Evolutionary conservation across 306 rosid species (phyloP).

Genomic region (Vigna nakashimae): DNA sequence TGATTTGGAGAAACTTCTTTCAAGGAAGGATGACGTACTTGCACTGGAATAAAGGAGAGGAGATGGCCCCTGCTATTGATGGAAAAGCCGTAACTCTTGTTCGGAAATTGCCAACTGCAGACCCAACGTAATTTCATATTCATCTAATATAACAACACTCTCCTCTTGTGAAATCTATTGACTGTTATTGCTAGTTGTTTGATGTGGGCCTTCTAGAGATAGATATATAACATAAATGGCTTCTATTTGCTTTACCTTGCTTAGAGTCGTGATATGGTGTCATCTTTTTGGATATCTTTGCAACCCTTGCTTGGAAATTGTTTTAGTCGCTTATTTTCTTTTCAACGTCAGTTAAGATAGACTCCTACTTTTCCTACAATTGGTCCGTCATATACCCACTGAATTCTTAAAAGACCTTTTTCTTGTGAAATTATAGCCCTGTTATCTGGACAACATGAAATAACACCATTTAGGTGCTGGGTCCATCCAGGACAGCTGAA

Average conservation of each 20-base stretch:
- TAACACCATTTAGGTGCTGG: neutral
- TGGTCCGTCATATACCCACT: neutral
- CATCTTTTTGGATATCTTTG: conserved; percentile 27
- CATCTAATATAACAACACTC: conserved; percentile 21
- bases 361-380: neutral
- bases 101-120: conserved; percentile 72
- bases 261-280: conserved; percentile 1
- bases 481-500: neutral
- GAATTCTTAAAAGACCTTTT: neutral
- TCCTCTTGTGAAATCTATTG: conserved; percentile 36
- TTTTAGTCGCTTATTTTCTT: conserved; percentile 6
- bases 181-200: conserved; percentile 29
- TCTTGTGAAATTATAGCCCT: conserved; percentile 3
- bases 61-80: conserved; percentile 79
- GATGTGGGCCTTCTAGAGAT: conserved; percentile 33
- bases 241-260: neutral
- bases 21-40: conserved; percentile 79
- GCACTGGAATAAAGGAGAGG: conserved; percentile 87
- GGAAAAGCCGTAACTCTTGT: conserved; percentile 77
- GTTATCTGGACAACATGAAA: neutral
- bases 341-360: conserved; percentile 11
- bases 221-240: conserved; percentile 13
- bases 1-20: conserved; percentile 61
- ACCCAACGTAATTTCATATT: conserved; percentile 62
- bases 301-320: conserved; percentile 14